phyloP scores from a whole-genome alignment of 805 yeast genomes.

The Ogataea philodendri region DNA sequence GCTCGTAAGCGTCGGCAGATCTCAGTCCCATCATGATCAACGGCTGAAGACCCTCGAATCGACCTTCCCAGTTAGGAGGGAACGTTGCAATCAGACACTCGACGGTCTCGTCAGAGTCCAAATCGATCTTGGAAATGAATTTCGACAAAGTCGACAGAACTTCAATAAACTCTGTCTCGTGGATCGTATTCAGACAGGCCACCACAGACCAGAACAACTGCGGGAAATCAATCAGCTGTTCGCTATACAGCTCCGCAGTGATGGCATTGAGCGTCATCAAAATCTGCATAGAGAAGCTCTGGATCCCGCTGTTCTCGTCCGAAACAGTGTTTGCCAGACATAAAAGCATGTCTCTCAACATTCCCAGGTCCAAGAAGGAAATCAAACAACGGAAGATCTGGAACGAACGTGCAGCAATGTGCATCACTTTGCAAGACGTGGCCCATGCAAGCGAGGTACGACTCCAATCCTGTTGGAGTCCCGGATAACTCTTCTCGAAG shows the following conservation, averaged over 20 bases:
- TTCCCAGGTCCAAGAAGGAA: slow-evolving; percentile 76
- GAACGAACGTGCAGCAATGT: slow-evolving; percentile 94
- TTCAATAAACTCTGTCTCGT: slow-evolving; percentile 91
- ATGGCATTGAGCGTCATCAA: slow-evolving; percentile 93
- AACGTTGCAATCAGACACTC: slow-evolving; percentile 79
- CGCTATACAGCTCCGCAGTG: slow-evolving; percentile 79
- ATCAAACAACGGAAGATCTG: slow-evolving; percentile 85
- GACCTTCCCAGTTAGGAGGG: slow-evolving; percentile 95
- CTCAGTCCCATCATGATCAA: slow-evolving; percentile 79
- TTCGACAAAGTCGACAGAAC: slow-evolving; percentile 78
- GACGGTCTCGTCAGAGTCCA: slow-evolving; percentile 82
- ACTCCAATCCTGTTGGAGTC: slow-evolving; percentile 81
- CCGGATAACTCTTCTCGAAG: slow-evolving; percentile 45
- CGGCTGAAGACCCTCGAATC: slow-evolving; percentile 83
- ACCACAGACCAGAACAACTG: slow-evolving; percentile 94
- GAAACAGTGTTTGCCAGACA: slow-evolving; percentile 90
- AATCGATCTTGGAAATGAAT: slow-evolving; percentile 80
- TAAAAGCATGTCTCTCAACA: slow-evolving; percentile 92
- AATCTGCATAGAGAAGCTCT: slow-evolving; percentile 96
- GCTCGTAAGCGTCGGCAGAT: slow-evolving; percentile 76
- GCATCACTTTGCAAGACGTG: slow-evolving; percentile 95
- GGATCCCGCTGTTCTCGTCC: slow-evolving; percentile 85
- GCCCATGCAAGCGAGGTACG: slow-evolving; percentile 87
- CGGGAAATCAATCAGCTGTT: slow-evolving; percentile 79
- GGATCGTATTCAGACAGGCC: slow-evolving; percentile 85